Evolutionary conservation across 225 moss, liverwort and hornwort species (phyloP).

Genomic region (Ulota crispa): DNA sequence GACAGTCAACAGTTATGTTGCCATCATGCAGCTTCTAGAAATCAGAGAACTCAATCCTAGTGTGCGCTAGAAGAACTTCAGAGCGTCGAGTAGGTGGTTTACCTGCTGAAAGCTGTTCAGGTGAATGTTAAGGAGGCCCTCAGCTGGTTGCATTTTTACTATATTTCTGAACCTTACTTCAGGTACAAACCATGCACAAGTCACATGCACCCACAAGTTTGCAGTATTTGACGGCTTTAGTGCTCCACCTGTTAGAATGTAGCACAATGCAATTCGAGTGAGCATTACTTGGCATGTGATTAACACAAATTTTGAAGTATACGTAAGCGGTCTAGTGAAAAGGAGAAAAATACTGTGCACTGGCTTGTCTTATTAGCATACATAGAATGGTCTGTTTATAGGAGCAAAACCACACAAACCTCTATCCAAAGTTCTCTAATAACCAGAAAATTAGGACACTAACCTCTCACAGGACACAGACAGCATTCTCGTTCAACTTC

Average conservation of each 20-base stretch:
- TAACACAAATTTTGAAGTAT: neutral
- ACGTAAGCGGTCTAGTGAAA: slow-evolving; percentile 8
- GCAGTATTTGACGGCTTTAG: slow-evolving; percentile 83
- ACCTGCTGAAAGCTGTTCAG: slow-evolving; percentile 89
- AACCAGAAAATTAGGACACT: slow-evolving; percentile 26
- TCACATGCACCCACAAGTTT: slow-evolving; percentile 93
- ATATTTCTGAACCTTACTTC: slow-evolving; percentile 85
- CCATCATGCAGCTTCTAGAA: neutral
- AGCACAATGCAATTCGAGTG: slow-evolving; percentile 6
- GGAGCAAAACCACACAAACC: slow-evolving; percentile 11
- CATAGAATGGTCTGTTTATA: neutral
- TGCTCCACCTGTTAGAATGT: slow-evolving; percentile 74
- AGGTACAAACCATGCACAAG: slow-evolving; percentile 97
- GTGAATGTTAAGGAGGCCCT: slow-evolving; percentile 84
- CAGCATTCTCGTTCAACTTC: slow-evolving; percentile 93
- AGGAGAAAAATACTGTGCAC: neutral
- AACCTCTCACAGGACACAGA: slow-evolving; percentile 93
- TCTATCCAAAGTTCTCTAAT: slow-evolving; percentile 1
- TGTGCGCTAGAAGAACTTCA: slow-evolving; percentile 7
- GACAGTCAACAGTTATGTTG: slow-evolving; percentile 14
- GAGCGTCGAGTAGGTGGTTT: neutral
- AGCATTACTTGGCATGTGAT: neutral
- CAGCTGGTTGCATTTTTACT: slow-evolving; percentile 95
- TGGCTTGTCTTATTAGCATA: slow-evolving; percentile 7
- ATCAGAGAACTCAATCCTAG: neutral